Evolutionary conservation across 768 basidiomycete species (phyloP).

Genomic region (Fomitopsis serialis): DNA sequence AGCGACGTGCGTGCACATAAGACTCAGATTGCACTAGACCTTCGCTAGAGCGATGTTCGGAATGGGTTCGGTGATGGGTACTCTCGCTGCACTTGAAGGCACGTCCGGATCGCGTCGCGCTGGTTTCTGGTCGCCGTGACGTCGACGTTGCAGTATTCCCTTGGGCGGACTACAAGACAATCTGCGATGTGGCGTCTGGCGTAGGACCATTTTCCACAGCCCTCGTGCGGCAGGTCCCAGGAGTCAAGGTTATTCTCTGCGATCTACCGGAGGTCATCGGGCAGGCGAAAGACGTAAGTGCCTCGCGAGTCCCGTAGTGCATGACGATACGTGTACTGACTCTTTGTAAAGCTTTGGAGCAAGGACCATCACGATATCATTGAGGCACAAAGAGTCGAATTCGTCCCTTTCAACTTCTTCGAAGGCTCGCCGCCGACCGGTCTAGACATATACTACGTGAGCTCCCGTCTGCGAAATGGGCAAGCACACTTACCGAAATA

Average conservation of each 20-base stretch:
- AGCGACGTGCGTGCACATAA: too few relatives aligned
- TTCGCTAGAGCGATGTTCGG: constrained; percentile 2
- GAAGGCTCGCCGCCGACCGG: constrained; percentile 28
- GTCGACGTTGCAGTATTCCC: constrained; percentile 25
- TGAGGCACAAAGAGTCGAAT: constrained; percentile 28
- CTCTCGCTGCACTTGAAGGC: not conserved
- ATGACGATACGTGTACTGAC: not conserved
- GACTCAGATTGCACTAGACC: too few relatives aligned
- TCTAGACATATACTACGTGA: constrained; percentile 38
- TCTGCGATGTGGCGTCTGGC: too few relatives aligned
- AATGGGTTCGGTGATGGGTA: not conserved
- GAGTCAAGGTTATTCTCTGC: too few relatives aligned
- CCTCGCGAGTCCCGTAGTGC: constrained; percentile 18
- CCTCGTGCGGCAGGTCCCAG: too few relatives aligned
- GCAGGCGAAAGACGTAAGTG: too few relatives aligned
- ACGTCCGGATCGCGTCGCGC: not conserved
- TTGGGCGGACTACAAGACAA: constrained; percentile 25
- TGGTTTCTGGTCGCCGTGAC: not conserved
- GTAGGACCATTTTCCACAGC: too few relatives aligned
- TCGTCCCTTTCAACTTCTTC: constrained; percentile 36
- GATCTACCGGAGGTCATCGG: too few relatives aligned
- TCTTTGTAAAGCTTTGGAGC: constrained; percentile 24
- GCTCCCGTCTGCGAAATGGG: not conserved
- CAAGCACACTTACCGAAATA: too few relatives aligned
- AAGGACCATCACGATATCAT: constrained; percentile 30